A percentile compares a stretch with the other conserved stretches of the same genome.
Evolutionary conservation across 176 grass and related monocot species (phyloP).

Genomic region (Metroxylon sagu): DNA sequence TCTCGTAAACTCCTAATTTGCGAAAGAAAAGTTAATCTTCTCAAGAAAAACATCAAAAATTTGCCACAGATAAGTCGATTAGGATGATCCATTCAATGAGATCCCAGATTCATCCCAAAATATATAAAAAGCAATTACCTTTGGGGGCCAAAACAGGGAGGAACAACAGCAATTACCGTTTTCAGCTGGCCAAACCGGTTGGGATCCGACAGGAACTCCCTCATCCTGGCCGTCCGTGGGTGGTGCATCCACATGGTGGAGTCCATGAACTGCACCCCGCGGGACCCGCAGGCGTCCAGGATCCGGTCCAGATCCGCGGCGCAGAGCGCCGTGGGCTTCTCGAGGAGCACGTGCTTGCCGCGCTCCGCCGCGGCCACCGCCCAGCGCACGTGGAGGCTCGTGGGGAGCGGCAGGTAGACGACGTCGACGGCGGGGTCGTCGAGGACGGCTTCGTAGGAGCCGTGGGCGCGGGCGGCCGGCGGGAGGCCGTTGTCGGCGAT

Average conservation of each 20-base stretch:
- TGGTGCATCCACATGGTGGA: slow-evolving; percentile 94
- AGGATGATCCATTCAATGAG: too few species aligned
- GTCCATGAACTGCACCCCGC: slow-evolving; percentile 76
- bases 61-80: too few species aligned
- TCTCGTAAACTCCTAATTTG: neutral
- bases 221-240: slow-evolving; percentile 73
- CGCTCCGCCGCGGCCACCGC: slow-evolving; percentile 44
- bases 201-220: slow-evolving; percentile 47
- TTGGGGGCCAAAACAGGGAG: neutral
- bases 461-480: slow-evolving; percentile 22
- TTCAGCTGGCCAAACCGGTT: slow-evolving; percentile 25
- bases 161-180: neutral
- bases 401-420: slow-evolving; percentile 69
- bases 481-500: slow-evolving; percentile 39
- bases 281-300: slow-evolving; percentile 41
- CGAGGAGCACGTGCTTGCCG: slow-evolving; percentile 76
- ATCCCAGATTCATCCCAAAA: neutral
- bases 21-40: neutral
- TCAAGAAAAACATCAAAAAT: too few species aligned
- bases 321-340: slow-evolving; percentile 77
- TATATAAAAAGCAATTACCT: neutral
- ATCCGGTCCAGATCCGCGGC: slow-evolving; percentile 57
- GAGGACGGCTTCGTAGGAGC: slow-evolving; percentile 66
- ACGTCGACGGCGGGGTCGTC: slow-evolving; percentile 57
- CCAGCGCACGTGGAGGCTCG: slow-evolving; percentile 68